Conservation (phyloP, 164 flowering plant genomes). For the Chimonanthus praecox region DNA sequence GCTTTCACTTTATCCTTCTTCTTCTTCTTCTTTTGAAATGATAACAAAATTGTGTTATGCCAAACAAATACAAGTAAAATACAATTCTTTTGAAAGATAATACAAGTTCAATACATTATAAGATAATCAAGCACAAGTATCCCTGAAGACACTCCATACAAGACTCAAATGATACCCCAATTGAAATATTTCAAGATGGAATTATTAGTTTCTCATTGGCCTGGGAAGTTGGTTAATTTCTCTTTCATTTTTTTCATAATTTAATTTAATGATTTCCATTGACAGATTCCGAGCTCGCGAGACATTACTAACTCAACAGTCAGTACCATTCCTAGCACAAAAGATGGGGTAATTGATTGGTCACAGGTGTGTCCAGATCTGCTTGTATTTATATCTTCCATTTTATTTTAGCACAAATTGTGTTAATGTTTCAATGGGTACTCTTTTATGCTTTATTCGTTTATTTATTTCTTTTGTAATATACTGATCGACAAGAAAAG, state of each 20-base stretch:
- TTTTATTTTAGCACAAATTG: not conserved
- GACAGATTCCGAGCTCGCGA: slow-evolving; percentile 62
- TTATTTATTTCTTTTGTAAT: not conserved
- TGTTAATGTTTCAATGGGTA: not conserved
- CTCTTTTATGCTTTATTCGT: no score
- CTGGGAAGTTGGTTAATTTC: not conserved
- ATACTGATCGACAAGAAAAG: no score
- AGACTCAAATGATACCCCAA: not conserved
- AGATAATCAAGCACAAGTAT: no score
- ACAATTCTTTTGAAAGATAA: no score
- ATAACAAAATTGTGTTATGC: no score
- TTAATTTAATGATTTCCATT: not conserved
- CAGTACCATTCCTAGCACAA: slow-evolving; percentile 56
- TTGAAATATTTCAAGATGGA: not conserved
- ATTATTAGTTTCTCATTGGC: not conserved
- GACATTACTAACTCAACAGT: slow-evolving; percentile 51
- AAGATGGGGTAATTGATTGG: slow-evolving; percentile 83
- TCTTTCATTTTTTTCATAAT: not conserved
- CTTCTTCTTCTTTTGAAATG: no score
- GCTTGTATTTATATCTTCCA: not conserved
- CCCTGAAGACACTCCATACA: no score
- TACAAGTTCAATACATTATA: no score
- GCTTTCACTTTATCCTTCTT: no score
- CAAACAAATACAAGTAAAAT: no score
- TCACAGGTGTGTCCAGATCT: slow-evolving; percentile 50